phyloP scores from a whole-genome alignment of 1,139 yeast genomes.

The Candida sp. region DNA sequence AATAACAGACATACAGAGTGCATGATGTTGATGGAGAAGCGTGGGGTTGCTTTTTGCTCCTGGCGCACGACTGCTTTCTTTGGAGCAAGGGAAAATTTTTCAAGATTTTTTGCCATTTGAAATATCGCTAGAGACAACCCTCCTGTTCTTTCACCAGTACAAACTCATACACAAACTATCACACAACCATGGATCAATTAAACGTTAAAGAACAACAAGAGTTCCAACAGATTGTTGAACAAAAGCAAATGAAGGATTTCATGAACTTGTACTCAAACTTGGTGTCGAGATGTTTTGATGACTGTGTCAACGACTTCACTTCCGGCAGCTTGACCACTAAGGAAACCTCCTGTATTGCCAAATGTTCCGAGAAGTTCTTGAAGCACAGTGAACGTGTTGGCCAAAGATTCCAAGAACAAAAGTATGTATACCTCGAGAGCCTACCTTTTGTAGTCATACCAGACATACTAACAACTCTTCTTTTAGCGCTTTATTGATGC shows the following conservation, averaged over 20 bases:
- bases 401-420: constrained; percentile 98
- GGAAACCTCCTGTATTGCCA: constrained; percentile 85
- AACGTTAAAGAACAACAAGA: constrained; percentile 96
- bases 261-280: constrained; percentile 94
- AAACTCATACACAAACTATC: not conserved
- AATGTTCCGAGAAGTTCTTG: constrained; percentile 97
- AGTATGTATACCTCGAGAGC: constrained; percentile 33
- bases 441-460: too few species aligned
- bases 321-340: constrained; percentile 83
- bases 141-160: constrained; percentile 1
- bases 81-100: constrained; percentile 8
- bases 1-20: not conserved
- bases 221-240: constrained; percentile 93
- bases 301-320: constrained; percentile 98
- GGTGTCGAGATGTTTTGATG: constrained; percentile 96
- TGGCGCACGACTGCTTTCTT: too few species aligned
- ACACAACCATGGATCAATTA: constrained; percentile 65
- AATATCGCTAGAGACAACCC: not conserved
- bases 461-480: constrained; percentile 26
- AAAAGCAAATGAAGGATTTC: constrained; percentile 98
- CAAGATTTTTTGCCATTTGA: not conserved
- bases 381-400: constrained; percentile 99
- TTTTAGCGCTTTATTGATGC: constrained; percentile 51
- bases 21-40: not conserved
- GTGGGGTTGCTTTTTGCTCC: not conserved